Conservation (phyloP, 768 basidiomycete genomes). For the Artomyces pyxidatus region DNA sequence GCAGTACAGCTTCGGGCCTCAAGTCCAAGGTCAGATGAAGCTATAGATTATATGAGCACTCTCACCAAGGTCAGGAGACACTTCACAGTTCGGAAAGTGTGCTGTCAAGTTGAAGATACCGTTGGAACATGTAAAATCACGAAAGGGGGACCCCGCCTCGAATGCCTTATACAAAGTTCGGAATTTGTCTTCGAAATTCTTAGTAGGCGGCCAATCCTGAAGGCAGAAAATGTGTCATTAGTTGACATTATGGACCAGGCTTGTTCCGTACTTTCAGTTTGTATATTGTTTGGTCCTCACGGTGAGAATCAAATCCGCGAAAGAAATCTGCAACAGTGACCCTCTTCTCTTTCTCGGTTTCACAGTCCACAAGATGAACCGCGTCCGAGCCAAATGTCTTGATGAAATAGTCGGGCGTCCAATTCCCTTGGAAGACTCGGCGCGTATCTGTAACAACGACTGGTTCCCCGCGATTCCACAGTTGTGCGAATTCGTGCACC, state of each 20-base stretch:
- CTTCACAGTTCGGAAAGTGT: conserved; percentile 75
- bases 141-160: conserved; percentile 71
- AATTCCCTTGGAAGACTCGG: background rate
- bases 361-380: background rate
- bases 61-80: conserved; percentile 74
- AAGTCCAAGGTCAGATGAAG: background rate
- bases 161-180: conserved; percentile 86
- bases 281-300: conserved; percentile 52
- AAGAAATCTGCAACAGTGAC: background rate
- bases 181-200: conserved; percentile 76
- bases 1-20: conserved; percentile 94
- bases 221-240: background rate
- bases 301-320: conserved; percentile 22
- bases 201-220: conserved; percentile 80
- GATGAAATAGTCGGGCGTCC: background rate
- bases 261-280: conserved; percentile 60
- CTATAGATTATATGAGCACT: too few species aligned
- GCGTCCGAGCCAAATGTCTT: background rate
- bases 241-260: too few species aligned
- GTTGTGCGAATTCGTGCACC: background rate
- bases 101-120: conserved; percentile 83
- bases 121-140: conserved; percentile 82
- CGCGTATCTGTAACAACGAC: background rate
- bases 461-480: background rate
- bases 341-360: background rate